Percentiles rank a stretch among this genome's conserved stretches.
phyloP scores from a whole-genome alignment of 1,284 basidiomycete species.

The Ceratobasidium theobromae region DNA sequence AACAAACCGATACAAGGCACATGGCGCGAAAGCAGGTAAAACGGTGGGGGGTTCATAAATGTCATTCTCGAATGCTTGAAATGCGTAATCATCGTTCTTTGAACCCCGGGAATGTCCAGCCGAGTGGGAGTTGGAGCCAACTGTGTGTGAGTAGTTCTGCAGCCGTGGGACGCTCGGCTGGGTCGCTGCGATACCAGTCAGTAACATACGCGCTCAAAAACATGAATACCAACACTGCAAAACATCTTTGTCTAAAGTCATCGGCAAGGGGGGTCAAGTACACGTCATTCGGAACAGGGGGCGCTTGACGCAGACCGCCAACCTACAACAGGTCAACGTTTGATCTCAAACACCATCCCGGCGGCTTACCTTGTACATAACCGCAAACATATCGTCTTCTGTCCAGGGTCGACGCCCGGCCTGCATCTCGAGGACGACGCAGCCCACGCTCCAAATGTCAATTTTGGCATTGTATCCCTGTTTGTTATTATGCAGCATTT shows the following conservation, averaged over 20 bases:
- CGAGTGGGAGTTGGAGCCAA: constrained; percentile 74
- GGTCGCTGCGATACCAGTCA: constrained; percentile 58
- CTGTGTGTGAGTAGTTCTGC: constrained; percentile 79
- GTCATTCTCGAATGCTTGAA: constrained; percentile 28
- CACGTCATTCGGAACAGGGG: constrained; percentile 86
- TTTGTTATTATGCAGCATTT: constrained; percentile 83
- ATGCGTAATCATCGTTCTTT: constrained; percentile 24
- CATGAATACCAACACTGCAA: constrained; percentile 69
- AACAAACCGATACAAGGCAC: constrained; percentile 15
- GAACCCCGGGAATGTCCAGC: constrained; percentile 70
- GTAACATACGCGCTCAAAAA: constrained; percentile 1
- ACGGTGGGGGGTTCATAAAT: constrained; percentile 4
- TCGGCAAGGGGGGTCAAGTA: constrained; percentile 72
- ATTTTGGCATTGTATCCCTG: constrained; percentile 90
- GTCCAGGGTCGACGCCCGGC: constrained; percentile 92
- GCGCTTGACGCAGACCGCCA: constrained; percentile 78
- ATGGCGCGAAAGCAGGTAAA: constrained; percentile 30
- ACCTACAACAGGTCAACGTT: constrained; percentile 51
- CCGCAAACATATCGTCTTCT: constrained; percentile 84
- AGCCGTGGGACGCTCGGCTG: constrained; percentile 82
- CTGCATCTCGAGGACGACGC: constrained; percentile 98
- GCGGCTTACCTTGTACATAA: constrained; percentile 82
- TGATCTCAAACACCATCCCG: neutral
- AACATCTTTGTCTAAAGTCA: constrained; percentile 88
- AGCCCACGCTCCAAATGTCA: constrained; percentile 98